Percentiles rank a stretch among this genome's conserved stretches.
phyloP scores from a whole-genome alignment of 2,329 filamentous ascomycete genomes.

The Colletotrichum destructivum region DNA sequence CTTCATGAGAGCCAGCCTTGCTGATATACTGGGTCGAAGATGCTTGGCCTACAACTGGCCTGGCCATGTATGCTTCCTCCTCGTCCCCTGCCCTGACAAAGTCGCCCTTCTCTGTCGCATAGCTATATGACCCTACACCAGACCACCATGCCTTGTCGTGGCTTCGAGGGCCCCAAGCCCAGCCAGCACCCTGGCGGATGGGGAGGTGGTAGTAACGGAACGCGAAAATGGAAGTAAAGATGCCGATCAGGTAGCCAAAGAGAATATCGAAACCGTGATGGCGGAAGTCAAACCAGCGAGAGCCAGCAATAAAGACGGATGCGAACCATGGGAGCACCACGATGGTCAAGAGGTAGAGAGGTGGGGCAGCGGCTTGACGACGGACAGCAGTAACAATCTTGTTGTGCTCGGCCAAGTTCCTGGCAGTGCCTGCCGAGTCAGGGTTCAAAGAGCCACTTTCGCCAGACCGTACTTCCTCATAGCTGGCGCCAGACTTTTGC shows the following conservation, averaged over 20 bases:
- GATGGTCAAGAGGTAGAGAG: conserved; percentile 82
- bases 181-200: conserved; percentile 83
- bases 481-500: conserved; percentile 58
- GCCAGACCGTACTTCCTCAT: conserved; percentile 49
- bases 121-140: conserved; percentile 75
- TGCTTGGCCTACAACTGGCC: conserved; percentile 22
- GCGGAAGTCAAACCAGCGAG: conserved; percentile 89
- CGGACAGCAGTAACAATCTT: conserved; percentile 68
- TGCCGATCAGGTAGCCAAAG: conserved; percentile 85
- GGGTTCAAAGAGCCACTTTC: conserved; percentile 34
- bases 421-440: conserved; percentile 43
- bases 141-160: conserved; percentile 83
- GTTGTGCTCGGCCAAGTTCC: conserved; percentile 53
- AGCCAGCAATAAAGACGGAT: conserved; percentile 86
- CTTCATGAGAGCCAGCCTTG: conserved; percentile 32
- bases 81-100: conserved; percentile 48
- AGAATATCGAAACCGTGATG: conserved; percentile 96
- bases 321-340: conserved; percentile 79
- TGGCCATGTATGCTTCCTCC: conserved; percentile 47
- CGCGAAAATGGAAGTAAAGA: conserved; percentile 77
- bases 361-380: conserved; percentile 84
- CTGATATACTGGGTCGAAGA: conserved; percentile 32
- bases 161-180: conserved; percentile 89
- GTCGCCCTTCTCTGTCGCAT: conserved; percentile 61
- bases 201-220: conserved; percentile 92